Evolutionary conservation across 345 rosid genomes (phyloP).

Genomic region (Heritiera fomes): DNA sequence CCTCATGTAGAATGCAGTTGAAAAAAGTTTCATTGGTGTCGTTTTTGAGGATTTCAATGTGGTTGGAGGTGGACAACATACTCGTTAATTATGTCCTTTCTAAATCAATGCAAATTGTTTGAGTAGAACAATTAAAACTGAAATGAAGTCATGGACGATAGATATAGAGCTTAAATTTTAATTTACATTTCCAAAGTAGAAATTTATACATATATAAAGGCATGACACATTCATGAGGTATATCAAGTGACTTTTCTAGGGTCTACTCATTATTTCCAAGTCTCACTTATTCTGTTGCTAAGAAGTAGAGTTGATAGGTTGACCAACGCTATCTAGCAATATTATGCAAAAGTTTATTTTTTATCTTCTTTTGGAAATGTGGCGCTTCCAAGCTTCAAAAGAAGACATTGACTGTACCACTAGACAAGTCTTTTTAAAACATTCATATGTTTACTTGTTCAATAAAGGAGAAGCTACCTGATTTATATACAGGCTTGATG

Average conservation of each 20-base stretch:
- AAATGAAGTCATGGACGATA: not conserved
- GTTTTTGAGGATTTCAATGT: too few species aligned
- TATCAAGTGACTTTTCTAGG: not conserved
- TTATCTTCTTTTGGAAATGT: not conserved
- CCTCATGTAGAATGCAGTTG: too few species aligned
- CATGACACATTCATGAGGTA: not conserved
- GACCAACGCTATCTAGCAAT: not conserved
- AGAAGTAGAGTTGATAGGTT: not conserved
- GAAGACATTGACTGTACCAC: not conserved
- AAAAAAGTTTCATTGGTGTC: too few species aligned
- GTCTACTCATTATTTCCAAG: not conserved
- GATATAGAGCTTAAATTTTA: not conserved
- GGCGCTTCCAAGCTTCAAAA: slow-evolving; percentile 1
- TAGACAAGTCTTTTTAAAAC: not conserved
- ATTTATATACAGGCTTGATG: not conserved
- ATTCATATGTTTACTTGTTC: not conserved
- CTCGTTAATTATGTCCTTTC: not conserved
- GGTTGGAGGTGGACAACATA: too few species aligned
- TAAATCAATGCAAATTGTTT: not conserved
- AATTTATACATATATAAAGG: not conserved
- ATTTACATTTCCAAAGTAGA: not conserved
- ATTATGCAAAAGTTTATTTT: not conserved
- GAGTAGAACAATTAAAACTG: not conserved
- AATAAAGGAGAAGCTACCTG: not conserved
- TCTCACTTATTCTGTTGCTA: not conserved